Base-by-base conservation (phyloP, 2,329 filamentous ascomycete genomes). In the Geosmithia putterillii region DNA sequence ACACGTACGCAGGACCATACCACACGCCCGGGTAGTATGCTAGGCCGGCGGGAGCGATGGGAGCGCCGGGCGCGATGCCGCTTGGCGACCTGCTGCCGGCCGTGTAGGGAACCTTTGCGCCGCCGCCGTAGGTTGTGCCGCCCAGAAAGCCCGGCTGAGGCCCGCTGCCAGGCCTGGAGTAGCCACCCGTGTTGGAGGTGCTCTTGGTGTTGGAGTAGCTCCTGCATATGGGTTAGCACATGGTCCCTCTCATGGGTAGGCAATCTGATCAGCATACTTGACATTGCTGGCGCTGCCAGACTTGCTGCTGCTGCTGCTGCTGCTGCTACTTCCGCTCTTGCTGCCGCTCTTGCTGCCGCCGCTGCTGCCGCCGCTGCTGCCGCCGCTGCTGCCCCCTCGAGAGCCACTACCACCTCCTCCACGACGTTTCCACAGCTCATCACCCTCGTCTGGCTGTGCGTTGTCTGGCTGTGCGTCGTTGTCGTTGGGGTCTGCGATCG, bases 111-210 rank as follows among this genome's bases (percentile, higher is more conserved):
- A 57, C 55, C 3, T 64, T 47, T 0, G 78, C 71, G 41, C 85
- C 85, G 41, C 82, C 82, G 34, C 74, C 73, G 54, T 87, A 88
- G 58, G 72, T 84, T 42, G 56, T 52, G 7, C 81, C 79, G 34
- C 78, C 76, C 38, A 77, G 81, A 52, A 73, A 86, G 1, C 54
- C 47, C 3, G 76, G 77, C 15, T 64, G 52, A 1, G 71, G 62
- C 15, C 82, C 81, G 42, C 71, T 74, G 46, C 82, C 81, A 7
- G 66, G 61, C 4, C 61, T 67, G 3, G 80, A 80, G 8, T 60
- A 55, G 41, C 76, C 75, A 50, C 75, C 75, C 0, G 52, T 25
- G 45, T 65, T 69, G 42, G 61, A 66, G 35, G 35, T 45, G n/a
- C 49, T 21, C 4, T 43, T 42, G 18, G 52, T 52, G 44, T 54